phyloP scores from a whole-genome alignment of 2,329 filamentous ascomycete species.

The Trichophyton rubrum region DNA sequence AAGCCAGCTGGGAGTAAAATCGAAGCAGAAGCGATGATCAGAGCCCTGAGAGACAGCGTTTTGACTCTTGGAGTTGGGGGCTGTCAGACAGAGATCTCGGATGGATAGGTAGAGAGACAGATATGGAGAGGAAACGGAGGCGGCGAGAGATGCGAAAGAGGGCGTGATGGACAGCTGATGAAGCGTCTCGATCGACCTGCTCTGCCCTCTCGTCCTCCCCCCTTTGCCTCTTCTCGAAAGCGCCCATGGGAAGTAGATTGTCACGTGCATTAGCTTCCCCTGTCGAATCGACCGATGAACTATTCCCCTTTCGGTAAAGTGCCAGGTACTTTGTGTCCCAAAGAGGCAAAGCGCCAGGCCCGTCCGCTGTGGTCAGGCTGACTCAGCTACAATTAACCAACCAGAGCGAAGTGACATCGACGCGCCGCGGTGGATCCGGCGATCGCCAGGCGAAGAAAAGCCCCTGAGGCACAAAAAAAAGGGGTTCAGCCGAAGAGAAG shows the following conservation, averaged over 20 bases:
- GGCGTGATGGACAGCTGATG: background rate
- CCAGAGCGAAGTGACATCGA: background rate
- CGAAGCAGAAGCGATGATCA: background rate
- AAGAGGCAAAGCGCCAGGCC: background rate
- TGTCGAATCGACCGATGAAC: background rate
- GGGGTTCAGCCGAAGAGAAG: background rate
- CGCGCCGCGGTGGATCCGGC: background rate
- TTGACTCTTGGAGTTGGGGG: background rate
- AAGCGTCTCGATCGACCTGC: background rate
- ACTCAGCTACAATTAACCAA: background rate
- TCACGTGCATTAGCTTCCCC: background rate
- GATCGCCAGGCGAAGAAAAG: background rate
- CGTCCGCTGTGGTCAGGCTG: background rate
- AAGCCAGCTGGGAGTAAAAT: constrained; percentile 2
- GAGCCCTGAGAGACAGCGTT: background rate
- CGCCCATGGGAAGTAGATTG: background rate
- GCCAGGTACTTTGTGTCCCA: background rate
- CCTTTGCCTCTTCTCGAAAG: background rate
- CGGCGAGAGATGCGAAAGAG: background rate
- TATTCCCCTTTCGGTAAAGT: background rate
- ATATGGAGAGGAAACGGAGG: background rate
- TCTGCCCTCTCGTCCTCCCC: background rate
- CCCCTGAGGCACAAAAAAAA: background rate
- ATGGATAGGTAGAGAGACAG: background rate
- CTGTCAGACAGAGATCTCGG: background rate